phyloP scores from a whole-genome alignment of 495 filamentous ascomycete species.

The Ascobolus immersus region DNA sequence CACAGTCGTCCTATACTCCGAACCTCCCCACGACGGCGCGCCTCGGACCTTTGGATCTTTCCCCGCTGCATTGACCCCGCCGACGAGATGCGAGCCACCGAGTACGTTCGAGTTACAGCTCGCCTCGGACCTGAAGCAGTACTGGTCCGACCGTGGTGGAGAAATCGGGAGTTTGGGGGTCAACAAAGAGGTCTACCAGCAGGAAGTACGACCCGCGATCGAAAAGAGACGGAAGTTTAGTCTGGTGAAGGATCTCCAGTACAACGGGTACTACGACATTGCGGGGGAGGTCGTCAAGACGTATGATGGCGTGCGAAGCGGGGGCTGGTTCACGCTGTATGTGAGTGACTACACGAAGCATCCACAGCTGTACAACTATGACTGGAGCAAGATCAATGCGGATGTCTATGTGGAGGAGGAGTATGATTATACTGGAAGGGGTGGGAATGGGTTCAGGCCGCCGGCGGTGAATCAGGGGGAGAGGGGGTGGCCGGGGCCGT shows the following conservation, averaged over 20 bases:
- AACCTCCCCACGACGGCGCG: no score
- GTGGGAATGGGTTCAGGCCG: no score
- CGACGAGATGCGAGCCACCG: no score
- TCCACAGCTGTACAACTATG: constrained; percentile 29
- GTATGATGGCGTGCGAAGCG: constrained; percentile 24
- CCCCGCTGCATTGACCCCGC: no score
- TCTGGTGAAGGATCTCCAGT: constrained; percentile 36
- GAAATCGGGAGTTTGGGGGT: no score
- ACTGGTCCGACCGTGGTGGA: no score
- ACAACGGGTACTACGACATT: constrained; percentile 36
- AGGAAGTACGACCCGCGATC: no score
- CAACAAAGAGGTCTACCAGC: no score
- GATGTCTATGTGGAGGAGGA: constrained; percentile 7
- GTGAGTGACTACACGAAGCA: constrained; percentile 59
- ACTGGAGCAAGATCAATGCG: constrained; percentile 19
- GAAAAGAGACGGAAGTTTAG: constrained; percentile 36
- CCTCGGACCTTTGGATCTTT: no score
- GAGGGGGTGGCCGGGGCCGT: constrained; percentile 48
- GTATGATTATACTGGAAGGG: constrained; percentile 6
- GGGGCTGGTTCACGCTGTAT: constrained; percentile 36
- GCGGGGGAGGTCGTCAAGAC: constrained; percentile 51
- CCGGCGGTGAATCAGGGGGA: not conserved
- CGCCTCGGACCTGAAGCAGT: no score
- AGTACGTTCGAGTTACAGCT: no score
- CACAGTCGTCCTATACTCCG: no score